Percentiles rank a stretch among this genome's conserved stretches.
phyloP scores from a whole-genome alignment of 441 rosid species.

The Populus hybrid region DNA sequence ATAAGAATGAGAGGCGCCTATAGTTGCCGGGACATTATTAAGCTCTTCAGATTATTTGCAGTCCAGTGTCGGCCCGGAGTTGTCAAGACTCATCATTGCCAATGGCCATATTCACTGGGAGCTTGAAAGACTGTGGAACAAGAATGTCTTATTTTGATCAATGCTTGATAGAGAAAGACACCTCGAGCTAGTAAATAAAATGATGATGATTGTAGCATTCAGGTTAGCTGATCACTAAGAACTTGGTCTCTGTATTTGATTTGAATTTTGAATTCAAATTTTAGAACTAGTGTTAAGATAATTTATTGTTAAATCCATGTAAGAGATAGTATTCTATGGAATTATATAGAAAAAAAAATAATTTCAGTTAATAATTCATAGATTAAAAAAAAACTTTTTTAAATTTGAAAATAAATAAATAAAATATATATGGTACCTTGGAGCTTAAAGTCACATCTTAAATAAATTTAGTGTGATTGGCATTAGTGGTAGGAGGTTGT shows the following conservation, averaged over 20 bases:
- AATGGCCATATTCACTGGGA: not conserved
- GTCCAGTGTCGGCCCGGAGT: not conserved
- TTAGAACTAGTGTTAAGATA: not conserved
- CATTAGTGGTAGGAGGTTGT: fast-evolving
- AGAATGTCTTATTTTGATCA: not conserved
- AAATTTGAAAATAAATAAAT: too few relatives aligned
- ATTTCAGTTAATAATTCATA: too few relatives aligned
- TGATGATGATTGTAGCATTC: not conserved
- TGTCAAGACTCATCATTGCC: not conserved
- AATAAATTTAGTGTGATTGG: too few relatives aligned
- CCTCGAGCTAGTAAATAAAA: not conserved
- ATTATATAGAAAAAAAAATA: too few relatives aligned
- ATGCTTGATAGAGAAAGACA: not conserved
- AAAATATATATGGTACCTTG: not conserved
- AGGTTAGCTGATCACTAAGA: not conserved
- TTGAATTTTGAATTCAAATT: not conserved
- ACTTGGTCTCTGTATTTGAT: not conserved
- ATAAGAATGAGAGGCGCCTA: not conserved
- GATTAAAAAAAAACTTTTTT: too few relatives aligned
- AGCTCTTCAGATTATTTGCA: not conserved
- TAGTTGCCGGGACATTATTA: not conserved
- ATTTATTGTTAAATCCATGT: not conserved
- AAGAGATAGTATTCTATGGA: not conserved
- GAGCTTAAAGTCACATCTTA: too few relatives aligned
- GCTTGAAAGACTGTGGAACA: too few relatives aligned